Percentiles rank a stretch among this genome's conserved stretches.
These are phyloP conservation scores for Russula sp. DNA, from an alignment of 768 basidiomycete genomes.

Conservation along the genomic window DNA sequence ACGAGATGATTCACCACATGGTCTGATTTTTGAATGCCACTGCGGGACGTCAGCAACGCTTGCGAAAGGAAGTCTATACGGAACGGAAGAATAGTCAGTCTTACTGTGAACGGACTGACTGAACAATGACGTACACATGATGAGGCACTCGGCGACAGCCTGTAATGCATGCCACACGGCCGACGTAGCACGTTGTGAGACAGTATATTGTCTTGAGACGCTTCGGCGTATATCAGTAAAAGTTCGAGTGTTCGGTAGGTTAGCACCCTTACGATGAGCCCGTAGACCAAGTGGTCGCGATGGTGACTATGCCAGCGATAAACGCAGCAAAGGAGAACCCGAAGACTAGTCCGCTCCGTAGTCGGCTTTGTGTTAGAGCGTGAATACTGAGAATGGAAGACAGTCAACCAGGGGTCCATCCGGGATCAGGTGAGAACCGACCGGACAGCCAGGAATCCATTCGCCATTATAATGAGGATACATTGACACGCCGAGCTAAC, in stretches of 20 bases:
- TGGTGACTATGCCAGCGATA: neutral
- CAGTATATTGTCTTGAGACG: neutral
- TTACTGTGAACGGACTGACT: neutral
- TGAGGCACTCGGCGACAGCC: neutral
- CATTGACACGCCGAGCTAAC: neutral
- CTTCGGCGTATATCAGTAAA: neutral
- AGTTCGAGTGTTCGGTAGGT: neutral
- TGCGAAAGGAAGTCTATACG: neutral
- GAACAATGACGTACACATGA: neutral
- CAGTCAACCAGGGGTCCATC: neutral
- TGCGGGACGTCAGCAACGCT: neutral
- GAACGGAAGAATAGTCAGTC: neutral
- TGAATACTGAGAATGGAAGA: neutral
- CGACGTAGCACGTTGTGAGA: neutral
- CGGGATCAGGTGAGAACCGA: neutral
- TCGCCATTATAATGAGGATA: neutral
- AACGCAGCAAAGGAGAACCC: neutral
- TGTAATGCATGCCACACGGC: neutral
- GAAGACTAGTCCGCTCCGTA: slow-evolving; percentile 3
- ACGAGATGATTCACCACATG: neutral
- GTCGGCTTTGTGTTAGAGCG: neutral
- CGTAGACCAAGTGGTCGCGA: neutral
- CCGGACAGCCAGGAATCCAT: neutral
- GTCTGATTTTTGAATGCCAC: neutral
- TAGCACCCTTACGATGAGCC: neutral